Percentiles rank a stretch among this genome's conserved stretches.
phyloP scores from a whole-genome alignment of 2,329 filamentous ascomycete species.

The Trichoderma harzianum region DNA sequence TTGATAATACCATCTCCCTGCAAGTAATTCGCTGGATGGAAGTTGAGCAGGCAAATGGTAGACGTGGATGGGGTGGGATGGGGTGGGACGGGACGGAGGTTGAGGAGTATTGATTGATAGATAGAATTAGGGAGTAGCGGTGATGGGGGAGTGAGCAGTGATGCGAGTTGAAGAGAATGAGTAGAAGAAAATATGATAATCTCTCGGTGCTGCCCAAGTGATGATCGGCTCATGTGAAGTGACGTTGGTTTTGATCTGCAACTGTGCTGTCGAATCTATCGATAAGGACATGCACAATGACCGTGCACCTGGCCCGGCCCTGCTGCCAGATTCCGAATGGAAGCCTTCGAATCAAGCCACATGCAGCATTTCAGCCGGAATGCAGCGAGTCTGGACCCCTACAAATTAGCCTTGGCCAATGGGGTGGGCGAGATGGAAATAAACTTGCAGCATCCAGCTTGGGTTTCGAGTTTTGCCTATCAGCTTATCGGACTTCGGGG shows the following conservation, averaged over 20 bases:
- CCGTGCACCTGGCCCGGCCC: not conserved
- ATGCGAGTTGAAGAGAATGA: not conserved
- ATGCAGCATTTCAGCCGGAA: slow-evolving; percentile 8
- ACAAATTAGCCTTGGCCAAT: not conserved
- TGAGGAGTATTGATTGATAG: not conserved
- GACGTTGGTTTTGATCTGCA: not conserved
- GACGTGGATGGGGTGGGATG: not conserved
- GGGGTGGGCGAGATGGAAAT: not conserved
- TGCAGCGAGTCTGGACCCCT: not conserved
- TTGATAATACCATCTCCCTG: slow-evolving; percentile 32
- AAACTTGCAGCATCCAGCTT: slow-evolving; percentile 11
- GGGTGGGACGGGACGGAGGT: not conserved
- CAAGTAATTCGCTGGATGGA: slow-evolving; percentile 28
- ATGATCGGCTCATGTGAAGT: not conserved
- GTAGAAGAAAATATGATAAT: slow-evolving; percentile 12
- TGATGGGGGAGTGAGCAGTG: not conserved
- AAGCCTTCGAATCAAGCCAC: not conserved
- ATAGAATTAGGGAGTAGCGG: not conserved
- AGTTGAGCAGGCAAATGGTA: slow-evolving; percentile 6
- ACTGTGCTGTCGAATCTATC: not conserved
- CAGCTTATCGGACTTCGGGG: not conserved
- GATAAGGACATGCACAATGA: not conserved
- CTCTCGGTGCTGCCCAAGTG: not conserved
- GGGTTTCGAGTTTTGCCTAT: slow-evolving; percentile 9
- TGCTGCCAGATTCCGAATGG: not conserved